Evolutionary conservation across 768 basidiomycete species (phyloP), one percentile per base, ranked within the genome.

Genomic region (Lentinula raphanica): DNA sequence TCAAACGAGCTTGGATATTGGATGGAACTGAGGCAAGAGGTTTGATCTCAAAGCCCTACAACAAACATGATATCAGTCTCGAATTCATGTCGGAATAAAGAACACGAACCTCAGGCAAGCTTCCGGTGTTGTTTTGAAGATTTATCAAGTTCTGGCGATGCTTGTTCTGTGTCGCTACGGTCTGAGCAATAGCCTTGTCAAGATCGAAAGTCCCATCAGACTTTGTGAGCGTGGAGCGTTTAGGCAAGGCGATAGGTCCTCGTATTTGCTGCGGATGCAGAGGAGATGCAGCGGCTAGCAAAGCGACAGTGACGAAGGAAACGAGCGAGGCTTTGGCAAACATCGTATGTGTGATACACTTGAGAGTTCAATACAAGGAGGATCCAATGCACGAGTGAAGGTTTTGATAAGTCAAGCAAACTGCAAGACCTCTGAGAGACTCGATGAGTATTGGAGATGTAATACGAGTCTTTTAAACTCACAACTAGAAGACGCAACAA

Each of bases 31-130:
- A 54, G 15, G 58, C 60, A 13, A 70, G 57, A 5, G 66, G 64
- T 62, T 68, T 69, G 65, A 76, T 72, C 45, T 67, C 60, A 3
- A 68, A 70, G 46, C 72, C 70, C 66, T 46, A 38, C 7, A 15
- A 39, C 19, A 2, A 58, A 2, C 28, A 56, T 56, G 25, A 49
- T n/a, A 19, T 21, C 7, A 5, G 21, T 15, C 11, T 1, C 31
- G 13, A 9, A 27, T n/a, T n/a, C n/a, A n/a, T n/a, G n/a, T n/a
- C 5, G 15, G 21, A 15, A 25, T 15, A 27, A 3, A 25, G 17
- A 19, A n/a, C 9, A 35, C 49, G n/a, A 39, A 59, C 58, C 49
- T 44, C 27, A 40, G 36, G 36, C 36, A 59, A 42, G 12, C 32
- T 51, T 12, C 63, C 66, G 4, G 50, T 58, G 51, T 68, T 64